Conservation (phyloP, 176 grass and related monocot genomes). For the Oryza australiensis region DNA sequence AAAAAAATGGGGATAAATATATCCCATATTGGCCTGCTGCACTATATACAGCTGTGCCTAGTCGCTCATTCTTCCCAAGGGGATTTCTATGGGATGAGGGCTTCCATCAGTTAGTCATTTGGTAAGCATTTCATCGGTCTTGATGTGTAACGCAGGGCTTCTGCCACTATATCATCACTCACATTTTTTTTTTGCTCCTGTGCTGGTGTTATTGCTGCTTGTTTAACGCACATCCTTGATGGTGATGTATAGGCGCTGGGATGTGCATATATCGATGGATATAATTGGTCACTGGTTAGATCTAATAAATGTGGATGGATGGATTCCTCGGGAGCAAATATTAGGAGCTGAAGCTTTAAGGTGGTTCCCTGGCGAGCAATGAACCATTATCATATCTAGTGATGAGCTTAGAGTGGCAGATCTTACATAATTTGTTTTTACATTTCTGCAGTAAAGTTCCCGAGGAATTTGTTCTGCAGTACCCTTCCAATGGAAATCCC, state of each 20-base stretch:
- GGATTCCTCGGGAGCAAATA: constrained; percentile 99
- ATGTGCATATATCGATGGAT: constrained; percentile 94
- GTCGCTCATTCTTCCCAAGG: constrained; percentile 92
- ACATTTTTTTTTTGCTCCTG: constrained; percentile 8
- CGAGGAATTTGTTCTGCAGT: constrained; percentile 92
- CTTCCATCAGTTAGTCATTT: constrained; percentile 89
- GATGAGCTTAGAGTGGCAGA: constrained; percentile 17
- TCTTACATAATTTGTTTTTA: constrained; percentile 43
- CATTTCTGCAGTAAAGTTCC: constrained; percentile 80
- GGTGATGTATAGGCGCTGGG: constrained; percentile 72
- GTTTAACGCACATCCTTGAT: constrained; percentile 5
- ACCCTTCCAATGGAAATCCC: constrained; percentile 91
- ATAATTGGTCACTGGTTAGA: constrained; percentile 98
- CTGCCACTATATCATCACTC: constrained; percentile 19
- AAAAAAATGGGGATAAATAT: constrained; percentile 88
- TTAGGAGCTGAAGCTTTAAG: constrained; percentile 97
- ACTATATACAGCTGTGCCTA: constrained; percentile 94
- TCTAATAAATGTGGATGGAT: constrained; percentile 93
- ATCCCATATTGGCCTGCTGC: constrained; percentile 89
- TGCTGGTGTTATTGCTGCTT: constrained; percentile 29
- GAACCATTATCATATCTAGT: not conserved
- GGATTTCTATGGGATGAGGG: constrained; percentile 98
- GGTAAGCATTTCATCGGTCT: constrained; percentile 51
- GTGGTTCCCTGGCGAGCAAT: constrained; percentile 26
- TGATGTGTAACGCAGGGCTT: constrained; percentile 14